phyloP scores from a whole-genome alignment of 495 filamentous ascomycete genomes.

The Recurvomyces mirabilis region DNA sequence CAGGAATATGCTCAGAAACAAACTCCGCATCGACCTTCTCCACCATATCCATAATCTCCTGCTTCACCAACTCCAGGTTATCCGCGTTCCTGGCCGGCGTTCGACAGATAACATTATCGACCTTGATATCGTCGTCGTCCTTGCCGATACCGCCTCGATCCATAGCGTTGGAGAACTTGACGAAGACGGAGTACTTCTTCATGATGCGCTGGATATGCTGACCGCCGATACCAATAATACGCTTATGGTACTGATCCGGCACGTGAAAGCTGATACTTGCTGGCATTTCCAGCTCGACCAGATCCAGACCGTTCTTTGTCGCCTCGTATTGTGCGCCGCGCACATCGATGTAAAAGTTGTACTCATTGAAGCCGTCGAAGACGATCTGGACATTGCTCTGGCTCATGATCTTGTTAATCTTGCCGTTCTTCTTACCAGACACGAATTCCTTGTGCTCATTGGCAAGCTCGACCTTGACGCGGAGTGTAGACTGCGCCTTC shows the following conservation, averaged over 20 bases:
- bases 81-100: slow-evolving; percentile 95
- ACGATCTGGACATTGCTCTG: slow-evolving; percentile 98
- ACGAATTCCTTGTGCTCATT: slow-evolving; percentile 99
- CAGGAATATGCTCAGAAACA: slow-evolving; percentile 78
- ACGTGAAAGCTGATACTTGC: slow-evolving; percentile 98
- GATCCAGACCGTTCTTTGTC: slow-evolving; percentile 75
- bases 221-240: slow-evolving; percentile 96
- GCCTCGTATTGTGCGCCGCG: slow-evolving; percentile 82
- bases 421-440: slow-evolving; percentile 98
- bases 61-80: slow-evolving; percentile 92
- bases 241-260: slow-evolving; percentile 98
- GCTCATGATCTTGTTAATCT: slow-evolving; percentile 99
- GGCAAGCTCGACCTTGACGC: slow-evolving; percentile 94
- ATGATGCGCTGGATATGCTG: slow-evolving; percentile 99
- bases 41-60: slow-evolving; percentile 99
- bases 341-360: slow-evolving; percentile 99
- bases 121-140: slow-evolving; percentile 94
- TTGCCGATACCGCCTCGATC: slow-evolving; percentile 88
- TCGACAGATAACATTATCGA: slow-evolving; percentile 97
- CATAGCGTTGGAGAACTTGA: slow-evolving; percentile 99
- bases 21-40: slow-evolving; percentile 96
- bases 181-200: slow-evolving; percentile 99
- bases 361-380: slow-evolving; percentile 97
- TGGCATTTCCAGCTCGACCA: slow-evolving; percentile 98
- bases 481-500: slow-evolving; percentile 78